Evolutionary conservation across 2,329 filamentous ascomycete genomes (phyloP).

Genomic region (Magnaporthiopsis rhizophila): DNA sequence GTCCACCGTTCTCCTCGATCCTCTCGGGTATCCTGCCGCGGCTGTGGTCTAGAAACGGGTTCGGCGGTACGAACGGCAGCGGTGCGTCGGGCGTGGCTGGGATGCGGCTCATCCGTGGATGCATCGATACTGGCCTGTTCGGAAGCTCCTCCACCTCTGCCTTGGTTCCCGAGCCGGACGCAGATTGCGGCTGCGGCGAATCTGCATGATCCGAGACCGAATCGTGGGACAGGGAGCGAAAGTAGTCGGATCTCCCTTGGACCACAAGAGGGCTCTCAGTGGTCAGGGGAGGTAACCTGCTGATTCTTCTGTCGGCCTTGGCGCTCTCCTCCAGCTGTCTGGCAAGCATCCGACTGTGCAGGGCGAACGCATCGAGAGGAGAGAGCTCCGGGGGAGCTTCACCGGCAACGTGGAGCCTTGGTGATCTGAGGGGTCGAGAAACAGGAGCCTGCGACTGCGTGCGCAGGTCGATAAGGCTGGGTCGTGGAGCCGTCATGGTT

Average conservation of each 20-base stretch:
- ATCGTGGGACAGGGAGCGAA: constrained; percentile 65
- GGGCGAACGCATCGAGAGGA: constrained; percentile 88
- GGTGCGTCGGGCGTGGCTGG: constrained; percentile 41
- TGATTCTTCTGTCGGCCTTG: constrained; percentile 69
- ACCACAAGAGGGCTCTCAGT: constrained; percentile 72
- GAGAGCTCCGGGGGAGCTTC: constrained; percentile 85
- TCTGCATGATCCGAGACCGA: constrained; percentile 41
- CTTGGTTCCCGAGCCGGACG: constrained; percentile 37
- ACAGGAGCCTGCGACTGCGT: constrained; percentile 46
- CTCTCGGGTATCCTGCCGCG: constrained; percentile 32
- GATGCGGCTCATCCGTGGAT: constrained; percentile 63
- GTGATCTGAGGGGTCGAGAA: constrained; percentile 57
- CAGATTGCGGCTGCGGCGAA: constrained; percentile 20
- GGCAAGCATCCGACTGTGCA: constrained; percentile 81
- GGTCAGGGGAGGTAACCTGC: constrained; percentile 74
- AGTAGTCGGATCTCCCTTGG: constrained; percentile 71
- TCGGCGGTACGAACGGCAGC: constrained; percentile 33
- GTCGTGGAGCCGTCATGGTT: constrained; percentile 44
- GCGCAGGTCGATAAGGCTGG: constrained; percentile 51
- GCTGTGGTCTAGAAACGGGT: constrained; percentile 29
- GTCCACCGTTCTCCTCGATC: constrained; percentile 29
- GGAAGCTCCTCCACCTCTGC: constrained; percentile 50
- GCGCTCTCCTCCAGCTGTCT: constrained; percentile 76
- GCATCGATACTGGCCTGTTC: constrained; percentile 62
- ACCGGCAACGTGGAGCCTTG: constrained; percentile 67